phyloP scores from a whole-genome alignment of 495 filamentous ascomycete species.

The Saxophila tyrrhenica region DNA sequence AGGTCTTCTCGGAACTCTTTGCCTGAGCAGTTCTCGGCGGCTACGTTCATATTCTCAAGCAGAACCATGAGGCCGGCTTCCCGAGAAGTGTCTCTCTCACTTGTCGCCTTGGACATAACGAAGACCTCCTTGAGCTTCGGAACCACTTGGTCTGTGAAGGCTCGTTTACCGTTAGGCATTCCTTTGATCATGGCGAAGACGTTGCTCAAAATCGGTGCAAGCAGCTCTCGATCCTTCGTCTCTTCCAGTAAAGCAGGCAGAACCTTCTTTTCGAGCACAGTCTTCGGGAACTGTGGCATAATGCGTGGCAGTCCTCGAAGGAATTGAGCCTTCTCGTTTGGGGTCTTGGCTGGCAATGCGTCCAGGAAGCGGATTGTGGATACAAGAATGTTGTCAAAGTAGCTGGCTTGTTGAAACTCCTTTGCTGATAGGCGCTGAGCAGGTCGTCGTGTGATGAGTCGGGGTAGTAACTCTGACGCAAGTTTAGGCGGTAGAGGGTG shows the following conservation, averaged over 20 bases:
- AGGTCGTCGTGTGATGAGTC: conserved; percentile 73
- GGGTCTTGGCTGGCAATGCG: conserved; percentile 76
- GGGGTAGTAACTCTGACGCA: conserved; percentile 58
- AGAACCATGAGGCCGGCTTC: conserved; percentile 87
- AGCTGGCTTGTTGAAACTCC: conserved; percentile 86
- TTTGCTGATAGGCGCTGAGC: conserved; percentile 76
- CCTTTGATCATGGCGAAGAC: conserved; percentile 75
- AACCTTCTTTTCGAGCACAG: conserved; percentile 88
- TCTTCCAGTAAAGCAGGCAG: conserved; percentile 82
- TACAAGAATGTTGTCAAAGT: conserved; percentile 93
- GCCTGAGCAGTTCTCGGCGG: conserved; percentile 69
- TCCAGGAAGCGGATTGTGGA: conserved; percentile 94
- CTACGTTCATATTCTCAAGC: conserved; percentile 64
- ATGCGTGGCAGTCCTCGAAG: conserved; percentile 79
- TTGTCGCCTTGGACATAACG: conserved; percentile 27
- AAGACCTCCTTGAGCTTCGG: conserved; percentile 79
- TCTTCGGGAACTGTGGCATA: conserved; percentile 77
- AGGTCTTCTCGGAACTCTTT: conserved; percentile 95
- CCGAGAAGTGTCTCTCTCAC: conserved; percentile 66
- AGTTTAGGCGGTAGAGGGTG: conserved; percentile 71
- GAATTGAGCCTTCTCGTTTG: conserved; percentile 82
- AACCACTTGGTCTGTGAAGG: conserved; percentile 72
- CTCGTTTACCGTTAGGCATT: conserved; percentile 61
- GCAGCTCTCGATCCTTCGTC: conserved; percentile 74
- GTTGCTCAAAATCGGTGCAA: conserved; percentile 76